phyloP scores from a whole-genome alignment of 2,329 filamentous ascomycete species.

The Cordyceps cicadae region DNA sequence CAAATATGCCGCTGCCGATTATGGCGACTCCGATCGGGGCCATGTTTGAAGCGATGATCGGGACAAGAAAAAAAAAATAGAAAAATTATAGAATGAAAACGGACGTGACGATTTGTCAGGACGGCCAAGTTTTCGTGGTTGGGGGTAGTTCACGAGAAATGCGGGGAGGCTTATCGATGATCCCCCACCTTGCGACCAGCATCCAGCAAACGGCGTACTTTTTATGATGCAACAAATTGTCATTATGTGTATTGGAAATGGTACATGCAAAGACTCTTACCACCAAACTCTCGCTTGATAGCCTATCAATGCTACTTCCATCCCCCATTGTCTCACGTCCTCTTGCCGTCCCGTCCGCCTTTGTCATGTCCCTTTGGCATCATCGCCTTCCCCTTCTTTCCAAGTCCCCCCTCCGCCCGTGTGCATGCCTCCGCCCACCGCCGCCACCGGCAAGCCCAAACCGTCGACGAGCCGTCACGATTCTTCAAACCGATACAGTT shows the following conservation, averaged over 20 bases:
- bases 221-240: too few relatives aligned
- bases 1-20: conserved; percentile 56
- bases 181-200: not conserved
- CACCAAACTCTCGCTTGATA: too few relatives aligned
- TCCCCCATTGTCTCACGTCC: too few relatives aligned
- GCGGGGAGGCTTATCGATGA: not conserved
- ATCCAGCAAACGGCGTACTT: too few relatives aligned
- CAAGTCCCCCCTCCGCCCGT: not conserved
- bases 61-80: not conserved
- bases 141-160: not conserved
- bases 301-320: too few relatives aligned
- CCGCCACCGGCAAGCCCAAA: not conserved
- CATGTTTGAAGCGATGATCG: not conserved
- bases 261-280: too few relatives aligned
- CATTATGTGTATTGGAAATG: too few relatives aligned
- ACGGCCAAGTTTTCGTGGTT: not conserved
- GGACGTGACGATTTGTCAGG: not conserved
- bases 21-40: conserved; percentile 46
- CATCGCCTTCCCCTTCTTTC: not conserved
- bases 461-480: not conserved
- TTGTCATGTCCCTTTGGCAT: too few relatives aligned
- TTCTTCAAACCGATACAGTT: conserved; percentile 11
- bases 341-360: too few relatives aligned
- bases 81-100: not conserved
- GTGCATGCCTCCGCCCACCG: too few relatives aligned